Evolutionary conservation across 495 filamentous ascomycete species (phyloP).

Genomic region (Coniosporium apollinis): DNA sequence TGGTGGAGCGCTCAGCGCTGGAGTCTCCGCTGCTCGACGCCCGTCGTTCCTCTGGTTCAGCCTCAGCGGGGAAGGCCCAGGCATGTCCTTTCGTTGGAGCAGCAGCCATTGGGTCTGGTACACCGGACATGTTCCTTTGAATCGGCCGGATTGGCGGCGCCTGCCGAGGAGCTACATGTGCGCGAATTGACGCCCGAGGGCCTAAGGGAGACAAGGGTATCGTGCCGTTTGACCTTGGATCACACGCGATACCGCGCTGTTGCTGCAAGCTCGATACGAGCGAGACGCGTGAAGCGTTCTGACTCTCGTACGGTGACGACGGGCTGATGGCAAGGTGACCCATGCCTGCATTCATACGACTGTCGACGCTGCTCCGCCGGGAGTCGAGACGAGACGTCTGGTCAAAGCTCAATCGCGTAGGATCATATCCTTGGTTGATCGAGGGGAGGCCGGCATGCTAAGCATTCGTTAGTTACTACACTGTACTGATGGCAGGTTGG

Average conservation of each 20-base stretch:
- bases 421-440: slow-evolving; percentile 22
- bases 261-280: slow-evolving; percentile 23
- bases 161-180: slow-evolving; percentile 15
- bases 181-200: slow-evolving; percentile 8
- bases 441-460: slow-evolving; percentile 15
- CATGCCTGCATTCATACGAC: slow-evolving; percentile 23
- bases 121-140: slow-evolving; percentile 19
- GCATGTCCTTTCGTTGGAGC: slow-evolving; percentile 26
- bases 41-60: slow-evolving; percentile 18
- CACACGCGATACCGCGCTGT: slow-evolving; percentile 18
- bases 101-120: slow-evolving; percentile 26
- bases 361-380: slow-evolving; percentile 27
- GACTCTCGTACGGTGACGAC: slow-evolving; percentile 25
- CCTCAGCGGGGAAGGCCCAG: slow-evolving; percentile 26
- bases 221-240: slow-evolving; percentile 19
- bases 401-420: slow-evolving; percentile 16
- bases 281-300: slow-evolving; percentile 24
- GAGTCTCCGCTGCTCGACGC: slow-evolving; percentile 23
- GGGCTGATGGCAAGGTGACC: slow-evolving; percentile 19
- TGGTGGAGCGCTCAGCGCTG: slow-evolving; percentile 12
- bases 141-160: slow-evolving; percentile 25
- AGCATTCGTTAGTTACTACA: not conserved
- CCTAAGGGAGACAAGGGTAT: slow-evolving; percentile 21
- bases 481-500: not conserved
- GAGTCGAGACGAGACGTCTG: slow-evolving; percentile 20